Percentiles rank a stretch among this genome's conserved stretches.
phyloP scores from a whole-genome alignment of 768 basidiomycete genomes.

The Lactarius hengduanensis region DNA sequence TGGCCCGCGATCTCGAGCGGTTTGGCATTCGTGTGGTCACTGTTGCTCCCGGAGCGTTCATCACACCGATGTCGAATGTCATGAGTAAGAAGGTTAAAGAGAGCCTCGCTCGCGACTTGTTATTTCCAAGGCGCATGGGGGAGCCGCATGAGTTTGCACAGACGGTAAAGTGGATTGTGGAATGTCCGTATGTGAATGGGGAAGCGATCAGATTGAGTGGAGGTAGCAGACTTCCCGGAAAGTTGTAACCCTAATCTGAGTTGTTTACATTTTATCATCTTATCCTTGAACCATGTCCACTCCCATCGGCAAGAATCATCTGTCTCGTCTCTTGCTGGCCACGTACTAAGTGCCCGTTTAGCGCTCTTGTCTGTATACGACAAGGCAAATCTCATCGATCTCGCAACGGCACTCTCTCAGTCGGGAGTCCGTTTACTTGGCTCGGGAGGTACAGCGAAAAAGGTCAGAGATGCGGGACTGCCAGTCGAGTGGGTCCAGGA shows the following conservation, averaged over 20 bases:
- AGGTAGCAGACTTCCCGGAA: conserved; percentile 30
- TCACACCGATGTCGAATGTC: conserved; percentile 39
- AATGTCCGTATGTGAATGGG: conserved; percentile 38
- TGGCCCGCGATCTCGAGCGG: conserved; percentile 56
- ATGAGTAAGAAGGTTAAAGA: conserved; percentile 33
- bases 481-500: conserved; percentile 71
- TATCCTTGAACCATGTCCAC: conserved; percentile 32
- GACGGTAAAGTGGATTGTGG: conserved; percentile 35
- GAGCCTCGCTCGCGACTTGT: conserved; percentile 29
- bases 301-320: conserved; percentile 36
- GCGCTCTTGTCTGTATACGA: conserved; percentile 96
- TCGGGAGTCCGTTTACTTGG: conserved; percentile 88
- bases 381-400: conserved; percentile 84
- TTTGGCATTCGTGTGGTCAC: conserved; percentile 55
- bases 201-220: conserved; percentile 34
- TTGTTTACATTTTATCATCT: neutral
- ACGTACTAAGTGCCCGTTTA: conserved; percentile 33
- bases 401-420: conserved; percentile 79
- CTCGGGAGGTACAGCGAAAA: conserved; percentile 97
- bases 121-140: conserved; percentile 41
- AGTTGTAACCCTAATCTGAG: conserved; percentile 26
- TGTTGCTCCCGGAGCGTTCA: conserved; percentile 56
- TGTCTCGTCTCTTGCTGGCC: conserved; percentile 3
- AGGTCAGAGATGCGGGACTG: conserved; percentile 91
- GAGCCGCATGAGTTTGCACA: conserved; percentile 35